These are phyloP conservation scores for Pythium rishiriense DNA, from an alignment of 352 stramenopile species.

Conservation along the genomic window DNA sequence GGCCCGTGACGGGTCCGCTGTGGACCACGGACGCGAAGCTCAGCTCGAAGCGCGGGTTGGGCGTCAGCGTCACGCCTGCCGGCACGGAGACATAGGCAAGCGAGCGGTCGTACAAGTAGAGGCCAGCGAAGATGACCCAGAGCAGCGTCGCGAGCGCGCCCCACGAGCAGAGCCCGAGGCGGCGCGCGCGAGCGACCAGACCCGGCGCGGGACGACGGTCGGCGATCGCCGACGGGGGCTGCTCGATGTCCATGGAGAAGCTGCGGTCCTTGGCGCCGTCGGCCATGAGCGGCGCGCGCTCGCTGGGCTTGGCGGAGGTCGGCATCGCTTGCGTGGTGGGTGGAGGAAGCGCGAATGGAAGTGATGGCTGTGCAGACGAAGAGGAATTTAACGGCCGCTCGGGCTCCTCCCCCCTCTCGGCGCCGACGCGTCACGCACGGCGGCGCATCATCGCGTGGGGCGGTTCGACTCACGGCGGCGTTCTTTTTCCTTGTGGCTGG, in stretches of 20 bases:
- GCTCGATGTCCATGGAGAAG: conserved; percentile 34
- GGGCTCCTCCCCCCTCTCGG: no score
- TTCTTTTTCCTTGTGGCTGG: conserved; percentile 17
- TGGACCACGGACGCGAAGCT: conserved; percentile 37
- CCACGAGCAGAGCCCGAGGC: conserved; percentile 33
- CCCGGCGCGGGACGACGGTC: not conserved
- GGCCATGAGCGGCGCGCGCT: conserved; percentile 31
- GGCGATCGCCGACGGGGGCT: conserved; percentile 11
- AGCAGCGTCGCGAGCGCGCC: conserved; percentile 24
- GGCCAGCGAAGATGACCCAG: conserved; percentile 14
- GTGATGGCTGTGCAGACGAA: not conserved
- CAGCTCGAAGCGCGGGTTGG: conserved; percentile 40
- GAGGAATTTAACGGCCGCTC: not conserved
- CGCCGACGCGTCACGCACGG: conserved; percentile 3
- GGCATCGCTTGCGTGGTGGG: not conserved
- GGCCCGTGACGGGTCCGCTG: conserved; percentile 44
- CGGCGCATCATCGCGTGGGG: not conserved
- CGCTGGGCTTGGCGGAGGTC: conserved; percentile 19
- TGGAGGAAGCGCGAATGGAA: conserved; percentile 8
- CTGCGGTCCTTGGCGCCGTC: conserved; percentile 18
- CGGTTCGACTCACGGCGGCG: conserved; percentile 1
- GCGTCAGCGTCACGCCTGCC: not conserved
- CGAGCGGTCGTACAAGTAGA: conserved; percentile 21
- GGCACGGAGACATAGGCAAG: not conserved
- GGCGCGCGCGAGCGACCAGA: conserved; percentile 3